phyloP scores from a whole-genome alignment of 202 grass and related monocot genomes.

The Tripidium arundinaceum region DNA sequence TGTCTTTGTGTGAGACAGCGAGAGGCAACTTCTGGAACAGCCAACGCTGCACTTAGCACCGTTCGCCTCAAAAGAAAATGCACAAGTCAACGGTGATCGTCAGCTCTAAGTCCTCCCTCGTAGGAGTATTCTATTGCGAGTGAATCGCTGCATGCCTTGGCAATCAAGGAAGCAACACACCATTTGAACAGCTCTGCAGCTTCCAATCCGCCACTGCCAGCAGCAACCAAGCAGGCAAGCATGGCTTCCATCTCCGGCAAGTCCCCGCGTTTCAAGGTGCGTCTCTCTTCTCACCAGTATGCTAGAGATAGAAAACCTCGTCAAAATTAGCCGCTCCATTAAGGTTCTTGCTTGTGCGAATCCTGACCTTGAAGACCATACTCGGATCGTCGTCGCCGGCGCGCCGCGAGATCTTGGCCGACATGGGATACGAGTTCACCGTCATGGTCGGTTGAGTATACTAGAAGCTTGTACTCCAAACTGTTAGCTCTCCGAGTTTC shows the following conservation, averaged over 20 bases:
- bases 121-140: background rate
- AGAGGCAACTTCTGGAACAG: background rate
- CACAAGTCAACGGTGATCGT: background rate
- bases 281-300: background rate
- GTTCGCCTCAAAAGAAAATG: background rate
- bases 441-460: slow-evolving; percentile 33
- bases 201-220: background rate
- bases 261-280: slow-evolving; percentile 22
- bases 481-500: background rate
- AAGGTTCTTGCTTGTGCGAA: background rate
- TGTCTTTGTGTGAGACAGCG: background rate
- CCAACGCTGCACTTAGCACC: background rate
- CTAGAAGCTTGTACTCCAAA: background rate
- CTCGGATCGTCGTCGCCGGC: slow-evolving; percentile 66
- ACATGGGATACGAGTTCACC: slow-evolving; percentile 61
- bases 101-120: background rate
- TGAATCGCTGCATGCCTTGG: slow-evolving; percentile 1
- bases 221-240: background rate
- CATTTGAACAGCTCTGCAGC: background rate
- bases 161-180: slow-evolving; percentile 2
- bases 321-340: background rate
- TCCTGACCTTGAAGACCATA: slow-evolving; percentile 38
- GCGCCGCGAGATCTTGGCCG: slow-evolving; percentile 48
- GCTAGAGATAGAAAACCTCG: background rate
- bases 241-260: slow-evolving; percentile 18